Conservation (phyloP, 2,329 filamentous ascomycete genomes). For the Penicillium nordicum region DNA sequence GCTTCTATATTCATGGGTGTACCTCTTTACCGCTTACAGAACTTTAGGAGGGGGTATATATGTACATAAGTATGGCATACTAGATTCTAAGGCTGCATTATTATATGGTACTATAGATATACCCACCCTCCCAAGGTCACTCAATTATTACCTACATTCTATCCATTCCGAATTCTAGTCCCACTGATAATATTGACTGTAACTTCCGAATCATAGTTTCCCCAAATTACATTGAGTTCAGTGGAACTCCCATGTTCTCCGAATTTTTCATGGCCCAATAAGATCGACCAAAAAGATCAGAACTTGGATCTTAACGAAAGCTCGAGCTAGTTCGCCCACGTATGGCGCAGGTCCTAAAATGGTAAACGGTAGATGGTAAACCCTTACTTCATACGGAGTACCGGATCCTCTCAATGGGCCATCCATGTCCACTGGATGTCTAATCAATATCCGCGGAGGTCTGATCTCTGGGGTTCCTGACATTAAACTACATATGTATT, state of each 20-base stretch:
- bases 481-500: not conserved
- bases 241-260: conserved; percentile 11
- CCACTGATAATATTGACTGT: not conserved
- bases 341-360: not conserved
- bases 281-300: conserved; percentile 7
- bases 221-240: conserved; percentile 2
- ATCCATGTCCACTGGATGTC: not conserved
- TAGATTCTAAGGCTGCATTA: not conserved
- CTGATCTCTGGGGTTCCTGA: not conserved
- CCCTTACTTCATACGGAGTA: no score
- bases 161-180: not conserved
- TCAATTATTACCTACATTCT: not conserved
- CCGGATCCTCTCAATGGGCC: not conserved
- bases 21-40: not conserved
- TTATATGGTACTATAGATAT: not conserved
- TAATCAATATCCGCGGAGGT: not conserved
- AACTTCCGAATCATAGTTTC: not conserved
- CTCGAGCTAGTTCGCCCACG: not conserved
- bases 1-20: conserved; percentile 8
- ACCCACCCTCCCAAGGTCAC: not conserved
- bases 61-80: not conserved
- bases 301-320: conserved; percentile 1
- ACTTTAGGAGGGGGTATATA: not conserved
- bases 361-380: not conserved
- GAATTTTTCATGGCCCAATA: conserved; percentile 5